Conservation (phyloP, 768 basidiomycete genomes). For the Exidia glandulosa region DNA sequence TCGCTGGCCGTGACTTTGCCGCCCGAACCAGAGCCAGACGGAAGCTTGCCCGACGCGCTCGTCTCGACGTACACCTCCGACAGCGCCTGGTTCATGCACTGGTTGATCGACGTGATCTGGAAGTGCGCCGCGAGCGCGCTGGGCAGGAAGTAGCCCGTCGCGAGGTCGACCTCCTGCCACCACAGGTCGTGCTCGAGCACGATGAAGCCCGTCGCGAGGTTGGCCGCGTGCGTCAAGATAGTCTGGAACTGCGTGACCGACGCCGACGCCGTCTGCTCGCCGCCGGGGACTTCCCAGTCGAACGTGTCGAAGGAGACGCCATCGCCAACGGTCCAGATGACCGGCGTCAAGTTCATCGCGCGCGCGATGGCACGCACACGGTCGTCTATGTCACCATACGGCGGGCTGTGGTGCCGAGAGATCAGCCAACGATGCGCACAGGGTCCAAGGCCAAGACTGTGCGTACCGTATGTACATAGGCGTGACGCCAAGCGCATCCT, state of each 20-base stretch:
- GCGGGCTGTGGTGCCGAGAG: slow-evolving; percentile 3
- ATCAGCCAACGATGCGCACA: background rate
- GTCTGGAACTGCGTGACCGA: slow-evolving; percentile 32
- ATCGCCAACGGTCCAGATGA: slow-evolving; percentile 28
- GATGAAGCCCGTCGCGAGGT: slow-evolving; percentile 31
- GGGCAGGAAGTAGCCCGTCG: slow-evolving; percentile 33
- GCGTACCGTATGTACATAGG: slow-evolving; percentile 31
- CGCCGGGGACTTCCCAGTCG: slow-evolving; percentile 3
- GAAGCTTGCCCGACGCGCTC: slow-evolving; percentile 28
- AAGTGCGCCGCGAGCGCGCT: slow-evolving; percentile 41
- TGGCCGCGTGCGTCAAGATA: slow-evolving; percentile 24
- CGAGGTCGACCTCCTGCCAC: slow-evolving; percentile 34
- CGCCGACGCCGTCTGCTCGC: slow-evolving; percentile 18
- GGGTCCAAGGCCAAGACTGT: background rate
- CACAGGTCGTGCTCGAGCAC: slow-evolving; percentile 33
- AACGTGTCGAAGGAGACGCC: slow-evolving; percentile 18
- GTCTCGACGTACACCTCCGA: slow-evolving; percentile 74
- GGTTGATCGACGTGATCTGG: slow-evolving; percentile 59
- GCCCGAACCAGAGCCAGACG: background rate
- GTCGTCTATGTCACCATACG: slow-evolving; percentile 35
- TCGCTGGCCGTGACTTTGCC: background rate
- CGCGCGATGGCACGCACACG: slow-evolving; percentile 32
- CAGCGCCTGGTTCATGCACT: slow-evolving; percentile 49
- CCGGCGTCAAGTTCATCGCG: slow-evolving; percentile 33
- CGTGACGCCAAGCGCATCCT: slow-evolving; percentile 33